Conservation (phyloP, 257 asterid genomes). For the Fraxinus americana region DNA sequence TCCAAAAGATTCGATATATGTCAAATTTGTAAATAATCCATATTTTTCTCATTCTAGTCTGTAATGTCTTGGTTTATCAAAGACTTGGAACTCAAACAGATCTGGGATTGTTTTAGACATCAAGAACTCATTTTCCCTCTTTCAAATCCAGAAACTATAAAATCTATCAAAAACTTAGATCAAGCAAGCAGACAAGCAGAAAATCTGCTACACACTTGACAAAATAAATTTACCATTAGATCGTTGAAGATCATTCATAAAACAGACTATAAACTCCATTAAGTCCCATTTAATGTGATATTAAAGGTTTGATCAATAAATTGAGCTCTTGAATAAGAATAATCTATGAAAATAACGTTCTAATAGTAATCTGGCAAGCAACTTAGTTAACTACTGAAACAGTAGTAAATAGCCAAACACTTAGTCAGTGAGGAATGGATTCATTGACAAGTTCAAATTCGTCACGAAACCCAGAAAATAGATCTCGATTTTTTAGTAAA, state of each 20-base stretch:
- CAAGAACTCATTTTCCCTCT: not conserved
- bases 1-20: not conserved
- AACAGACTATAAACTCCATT: not conserved
- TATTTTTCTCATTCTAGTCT: not conserved
- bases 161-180: not conserved
- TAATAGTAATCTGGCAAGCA: not conserved
- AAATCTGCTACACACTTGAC: not conserved
- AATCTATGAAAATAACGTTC: not conserved
- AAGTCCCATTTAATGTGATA: not conserved
- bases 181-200: not conserved
- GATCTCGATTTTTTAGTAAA: not conserved
- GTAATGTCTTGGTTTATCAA: not conserved
- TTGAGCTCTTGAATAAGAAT: not conserved
- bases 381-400: slow-evolving; percentile 13
- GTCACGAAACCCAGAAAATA: slow-evolving; percentile 16
- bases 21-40: not conserved
- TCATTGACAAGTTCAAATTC: slow-evolving; percentile 16
- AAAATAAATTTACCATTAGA: not conserved
- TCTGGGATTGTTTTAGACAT: not conserved
- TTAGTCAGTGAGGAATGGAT: slow-evolving; percentile 1
- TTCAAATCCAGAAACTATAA: not conserved
- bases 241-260: not conserved
- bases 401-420: slow-evolving; percentile 20
- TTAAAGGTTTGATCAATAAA: not conserved
- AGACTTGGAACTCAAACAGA: not conserved